These are phyloP conservation scores for Adansonia grandidieri DNA, from an alignment of 441 rosid genomes.

Conservation along the genomic window DNA sequence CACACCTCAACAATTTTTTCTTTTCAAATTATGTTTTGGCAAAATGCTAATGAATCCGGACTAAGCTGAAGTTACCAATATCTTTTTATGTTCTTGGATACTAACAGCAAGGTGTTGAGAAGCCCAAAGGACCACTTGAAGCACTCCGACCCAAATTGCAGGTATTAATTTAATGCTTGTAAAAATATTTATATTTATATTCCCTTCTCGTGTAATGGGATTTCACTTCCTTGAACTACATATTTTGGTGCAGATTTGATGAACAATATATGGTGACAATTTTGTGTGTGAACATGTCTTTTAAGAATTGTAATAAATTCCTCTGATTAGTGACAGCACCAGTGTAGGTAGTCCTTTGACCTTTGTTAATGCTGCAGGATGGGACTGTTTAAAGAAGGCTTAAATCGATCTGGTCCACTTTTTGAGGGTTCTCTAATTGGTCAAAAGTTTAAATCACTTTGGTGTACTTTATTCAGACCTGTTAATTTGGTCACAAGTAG, in stretches of 20 bases:
- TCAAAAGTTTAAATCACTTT: neutral
- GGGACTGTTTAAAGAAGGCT: slow-evolving; percentile 1
- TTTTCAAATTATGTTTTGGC: slow-evolving; percentile 16
- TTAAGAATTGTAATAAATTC: slow-evolving; percentile 5
- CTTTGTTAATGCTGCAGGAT: slow-evolving; percentile 9
- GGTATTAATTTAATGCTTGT: slow-evolving; percentile 46
- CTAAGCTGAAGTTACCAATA: slow-evolving; percentile 20
- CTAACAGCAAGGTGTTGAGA: slow-evolving; percentile 94
- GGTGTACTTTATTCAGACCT: slow-evolving; percentile 6
- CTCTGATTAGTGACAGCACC: neutral
- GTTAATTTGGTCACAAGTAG: slow-evolving; percentile 11
- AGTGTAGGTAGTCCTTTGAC: neutral
- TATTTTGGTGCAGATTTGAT: neutral
- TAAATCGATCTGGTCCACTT: slow-evolving; percentile 14
- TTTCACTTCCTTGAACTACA: neutral
- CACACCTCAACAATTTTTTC: neutral
- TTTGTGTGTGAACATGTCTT: slow-evolving; percentile 6
- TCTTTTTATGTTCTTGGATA: slow-evolving; percentile 27
- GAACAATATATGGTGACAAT: neutral
- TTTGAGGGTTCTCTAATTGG: neutral
- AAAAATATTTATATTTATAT: slow-evolving; percentile 2
- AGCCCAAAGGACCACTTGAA: slow-evolving; percentile 99
- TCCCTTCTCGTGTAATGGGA: neutral
- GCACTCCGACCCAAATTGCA: slow-evolving; percentile 98
- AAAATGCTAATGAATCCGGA: slow-evolving; percentile 6